Evolutionary conservation across 2,329 filamentous ascomycete species (phyloP).

Genomic region (Cadophora malorum): DNA sequence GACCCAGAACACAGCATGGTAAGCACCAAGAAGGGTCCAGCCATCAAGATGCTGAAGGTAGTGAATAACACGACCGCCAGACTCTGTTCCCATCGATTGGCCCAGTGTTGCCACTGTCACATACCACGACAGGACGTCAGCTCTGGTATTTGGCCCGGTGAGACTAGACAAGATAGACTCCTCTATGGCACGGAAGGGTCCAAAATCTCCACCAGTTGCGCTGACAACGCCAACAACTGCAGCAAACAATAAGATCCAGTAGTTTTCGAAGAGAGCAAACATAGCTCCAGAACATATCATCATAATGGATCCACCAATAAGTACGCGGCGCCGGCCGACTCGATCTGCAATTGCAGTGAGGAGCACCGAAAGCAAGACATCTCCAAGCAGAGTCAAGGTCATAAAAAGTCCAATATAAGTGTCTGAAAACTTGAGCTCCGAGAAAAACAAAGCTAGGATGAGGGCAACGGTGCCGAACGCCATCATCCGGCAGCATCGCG

Average conservation of each 20-base stretch:
- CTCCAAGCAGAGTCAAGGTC: conserved; percentile 66
- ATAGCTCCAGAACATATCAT: conserved; percentile 61
- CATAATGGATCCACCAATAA: conserved; percentile 58
- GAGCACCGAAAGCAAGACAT: conserved; percentile 62
- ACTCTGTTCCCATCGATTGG: conserved; percentile 62
- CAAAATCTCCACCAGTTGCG: conserved; percentile 66
- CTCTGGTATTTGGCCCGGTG: conserved; percentile 51
- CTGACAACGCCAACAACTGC: conserved; percentile 67
- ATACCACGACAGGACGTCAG: conserved; percentile 67
- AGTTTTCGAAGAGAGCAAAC: conserved; percentile 59
- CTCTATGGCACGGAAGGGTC: conserved; percentile 66
- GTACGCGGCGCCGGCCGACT: conserved; percentile 57
- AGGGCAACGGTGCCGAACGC: conserved; percentile 65
- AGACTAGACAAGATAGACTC: conserved; percentile 64
- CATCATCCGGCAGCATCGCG: conserved; percentile 64
- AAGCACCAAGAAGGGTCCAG: conserved; percentile 56
- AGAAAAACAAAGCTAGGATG: conserved; percentile 62
- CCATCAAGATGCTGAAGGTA: conserved; percentile 50
- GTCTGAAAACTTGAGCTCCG: conserved; percentile 56
- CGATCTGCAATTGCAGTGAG: conserved; percentile 65
- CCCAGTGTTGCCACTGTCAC: conserved; percentile 63
- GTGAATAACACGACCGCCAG: conserved; percentile 64
- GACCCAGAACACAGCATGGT: conserved; percentile 60
- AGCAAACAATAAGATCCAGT: conserved; percentile 62
- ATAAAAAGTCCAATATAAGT: conserved; percentile 66